Evolutionary conservation across 2,329 filamentous ascomycete species (phyloP).

Genomic region (Blastomyces gilchristii): DNA sequence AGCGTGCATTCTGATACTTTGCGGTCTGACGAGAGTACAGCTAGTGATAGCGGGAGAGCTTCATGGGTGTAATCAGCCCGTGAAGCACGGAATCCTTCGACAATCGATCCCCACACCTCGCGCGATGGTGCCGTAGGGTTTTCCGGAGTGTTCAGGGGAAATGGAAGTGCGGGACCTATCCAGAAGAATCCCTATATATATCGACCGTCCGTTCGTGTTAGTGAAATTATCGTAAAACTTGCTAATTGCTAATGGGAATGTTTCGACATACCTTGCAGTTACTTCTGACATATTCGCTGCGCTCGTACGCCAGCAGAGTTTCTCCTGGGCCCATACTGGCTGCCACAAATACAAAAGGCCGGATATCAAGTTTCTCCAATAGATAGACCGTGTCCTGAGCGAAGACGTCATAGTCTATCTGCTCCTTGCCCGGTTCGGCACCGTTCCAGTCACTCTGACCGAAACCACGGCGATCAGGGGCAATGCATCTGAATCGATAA

Average conservation of each 20-base stretch:
- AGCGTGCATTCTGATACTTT: slow-evolving; percentile 15
- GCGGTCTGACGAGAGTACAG: slow-evolving; percentile 14
- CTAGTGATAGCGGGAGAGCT: slow-evolving; percentile 18
- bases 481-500: slow-evolving; percentile 23
- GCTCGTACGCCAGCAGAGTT: slow-evolving; percentile 20
- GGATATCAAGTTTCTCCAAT: slow-evolving; percentile 17
- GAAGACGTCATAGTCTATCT: slow-evolving; percentile 24
- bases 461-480: slow-evolving; percentile 24
- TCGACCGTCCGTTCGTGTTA: not conserved
- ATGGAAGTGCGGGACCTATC: slow-evolving; percentile 20
- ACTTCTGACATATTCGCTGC: slow-evolving; percentile 15
- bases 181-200: slow-evolving; percentile 19
- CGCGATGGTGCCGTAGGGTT: slow-evolving; percentile 19
- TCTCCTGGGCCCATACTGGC: slow-evolving; percentile 25
- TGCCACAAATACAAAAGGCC: slow-evolving; percentile 21
- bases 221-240: not conserved
- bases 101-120: slow-evolving; percentile 21
- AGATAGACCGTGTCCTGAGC: slow-evolving; percentile 21
- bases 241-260: not conserved
- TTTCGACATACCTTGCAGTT: slow-evolving; percentile 17
- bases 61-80: slow-evolving; percentile 17
- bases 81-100: slow-evolving; percentile 18
- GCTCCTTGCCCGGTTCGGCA: slow-evolving; percentile 7
- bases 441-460: slow-evolving; percentile 25
- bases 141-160: slow-evolving; percentile 15